A percentile compares a stretch with the other conserved stretches of the same genome.
Evolutionary conservation across 2,329 filamentous ascomycete genomes (phyloP).

Genomic region (Leptographium procerum): DNA sequence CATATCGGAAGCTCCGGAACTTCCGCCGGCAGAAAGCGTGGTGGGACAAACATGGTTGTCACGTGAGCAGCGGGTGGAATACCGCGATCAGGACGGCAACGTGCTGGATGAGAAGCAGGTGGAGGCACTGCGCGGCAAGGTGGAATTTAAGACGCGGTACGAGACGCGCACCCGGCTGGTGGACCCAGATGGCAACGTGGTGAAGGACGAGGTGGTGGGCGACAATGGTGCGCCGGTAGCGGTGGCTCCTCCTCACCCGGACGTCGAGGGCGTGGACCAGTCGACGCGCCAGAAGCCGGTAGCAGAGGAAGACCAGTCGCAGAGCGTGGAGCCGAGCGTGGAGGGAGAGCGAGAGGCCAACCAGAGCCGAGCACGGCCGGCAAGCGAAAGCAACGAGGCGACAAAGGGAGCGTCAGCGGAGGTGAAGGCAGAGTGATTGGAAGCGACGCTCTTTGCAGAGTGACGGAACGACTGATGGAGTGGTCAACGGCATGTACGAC

Average conservation of each 20-base stretch:
- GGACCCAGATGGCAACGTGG: conserved; percentile 69
- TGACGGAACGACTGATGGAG: no score
- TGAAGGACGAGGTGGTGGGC: conserved; percentile 23
- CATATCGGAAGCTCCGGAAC: background rate
- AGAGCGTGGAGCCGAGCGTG: conserved; percentile 35
- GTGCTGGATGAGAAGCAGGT: conserved; percentile 76
- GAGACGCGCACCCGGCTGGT: conserved; percentile 86
- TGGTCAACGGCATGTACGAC: no score
- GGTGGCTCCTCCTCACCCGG: conserved; percentile 48
- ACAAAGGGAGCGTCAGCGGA: conserved; percentile 1
- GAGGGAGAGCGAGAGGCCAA: conserved; percentile 49
- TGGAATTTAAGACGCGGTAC: conserved; percentile 90
- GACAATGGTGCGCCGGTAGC: conserved; percentile 14
- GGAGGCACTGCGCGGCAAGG: conserved; percentile 74
- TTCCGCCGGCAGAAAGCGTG: conserved; percentile 24
- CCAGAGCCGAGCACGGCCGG: conserved; percentile 46
- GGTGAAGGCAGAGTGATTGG: background rate
- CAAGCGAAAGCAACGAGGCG: conserved; percentile 51
- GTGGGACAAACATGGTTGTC: conserved; percentile 24
- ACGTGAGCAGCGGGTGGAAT: conserved; percentile 78
- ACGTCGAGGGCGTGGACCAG: conserved; percentile 48
- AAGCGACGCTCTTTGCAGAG: no score
- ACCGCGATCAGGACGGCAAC: conserved; percentile 89
- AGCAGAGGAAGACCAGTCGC: conserved; percentile 26
- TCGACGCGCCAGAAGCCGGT: conserved; percentile 35